phyloP scores from a whole-genome alignment of 345 rosid genomes.

The Ailanthus altissimus region DNA sequence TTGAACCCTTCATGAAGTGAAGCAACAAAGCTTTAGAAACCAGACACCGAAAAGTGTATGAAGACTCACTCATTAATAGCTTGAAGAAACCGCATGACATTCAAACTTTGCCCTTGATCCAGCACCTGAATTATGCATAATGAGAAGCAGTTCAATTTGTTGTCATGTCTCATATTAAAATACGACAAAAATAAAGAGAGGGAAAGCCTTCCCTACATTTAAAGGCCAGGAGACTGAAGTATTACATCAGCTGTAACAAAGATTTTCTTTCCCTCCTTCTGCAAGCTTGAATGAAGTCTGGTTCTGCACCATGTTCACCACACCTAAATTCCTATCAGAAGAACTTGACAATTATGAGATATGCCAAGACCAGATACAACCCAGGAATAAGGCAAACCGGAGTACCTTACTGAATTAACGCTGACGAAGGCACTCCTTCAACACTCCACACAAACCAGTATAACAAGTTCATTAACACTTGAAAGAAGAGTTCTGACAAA shows the following conservation, averaged over 20 bases:
- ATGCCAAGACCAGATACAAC: not conserved
- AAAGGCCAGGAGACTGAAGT: not conserved
- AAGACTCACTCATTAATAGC: slow-evolving; percentile 59
- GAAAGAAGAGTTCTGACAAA: slow-evolving; percentile 15
- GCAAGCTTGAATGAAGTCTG: slow-evolving; percentile 51
- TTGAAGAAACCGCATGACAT: slow-evolving; percentile 64
- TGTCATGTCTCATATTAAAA: not conserved
- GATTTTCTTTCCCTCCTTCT: slow-evolving; percentile 46
- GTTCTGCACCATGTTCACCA: slow-evolving; percentile 39
- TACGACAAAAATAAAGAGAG: not conserved
- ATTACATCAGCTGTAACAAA: not conserved
- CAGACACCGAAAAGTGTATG: not conserved
- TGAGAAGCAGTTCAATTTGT: slow-evolving; percentile 5
- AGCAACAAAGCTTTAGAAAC: not conserved
- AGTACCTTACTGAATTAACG: slow-evolving; percentile 70
- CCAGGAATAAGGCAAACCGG: not conserved
- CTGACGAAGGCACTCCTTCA: slow-evolving; percentile 67
- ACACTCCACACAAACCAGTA: slow-evolving; percentile 63
- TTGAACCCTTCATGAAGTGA: not conserved
- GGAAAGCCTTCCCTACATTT: not conserved
- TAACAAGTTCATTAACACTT: slow-evolving; percentile 60
- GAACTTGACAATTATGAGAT: slow-evolving; percentile 17
- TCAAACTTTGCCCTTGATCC: slow-evolving; percentile 63
- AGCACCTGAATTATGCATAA: slow-evolving; percentile 41
- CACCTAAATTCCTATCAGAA: slow-evolving; percentile 49